Evolutionary conservation across 441 rosid genomes (phyloP).

Genomic region (Eruca vesicaria): DNA sequence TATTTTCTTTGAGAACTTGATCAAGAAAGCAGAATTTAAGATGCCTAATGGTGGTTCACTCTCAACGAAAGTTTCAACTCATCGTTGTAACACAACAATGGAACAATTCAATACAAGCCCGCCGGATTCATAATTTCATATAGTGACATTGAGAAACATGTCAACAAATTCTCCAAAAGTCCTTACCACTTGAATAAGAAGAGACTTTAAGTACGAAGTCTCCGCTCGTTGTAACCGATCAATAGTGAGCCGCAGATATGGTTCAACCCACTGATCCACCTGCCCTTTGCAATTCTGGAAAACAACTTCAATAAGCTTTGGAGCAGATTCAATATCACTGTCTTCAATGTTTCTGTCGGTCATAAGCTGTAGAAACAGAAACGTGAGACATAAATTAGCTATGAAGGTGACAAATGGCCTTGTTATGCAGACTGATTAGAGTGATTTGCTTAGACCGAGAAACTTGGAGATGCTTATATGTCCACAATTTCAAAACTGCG

Average conservation of each 20-base stretch:
- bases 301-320: conserved; percentile 95
- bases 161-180: conserved; percentile 12
- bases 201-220: conserved; percentile 81
- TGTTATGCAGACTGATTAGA: background rate
- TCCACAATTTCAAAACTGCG: background rate
- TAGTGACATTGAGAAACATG: background rate
- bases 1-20: background rate
- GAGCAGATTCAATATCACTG: conserved; percentile 90
- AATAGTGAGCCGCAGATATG: conserved; percentile 80
- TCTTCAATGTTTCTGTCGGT: conserved; percentile 89
- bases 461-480: conserved; percentile 16
- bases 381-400: conserved; percentile 14
- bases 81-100: background rate
- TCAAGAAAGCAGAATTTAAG: background rate
- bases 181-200: conserved; percentile 96
- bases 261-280: conserved; percentile 98
- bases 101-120: conserved; percentile 2
- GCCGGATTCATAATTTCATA: conserved; percentile 11
- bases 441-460: conserved; percentile 2
- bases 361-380: conserved; percentile 58
- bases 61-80: background rate
- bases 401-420: conserved; percentile 7
- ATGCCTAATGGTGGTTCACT: background rate
- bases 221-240: conserved; percentile 80
- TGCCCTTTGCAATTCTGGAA: conserved; percentile 97